Evolutionary conservation across 306 rosid species (phyloP), one percentile per base, ranked within the genome.

Genomic region (Ochetophila trinervis): DNA sequence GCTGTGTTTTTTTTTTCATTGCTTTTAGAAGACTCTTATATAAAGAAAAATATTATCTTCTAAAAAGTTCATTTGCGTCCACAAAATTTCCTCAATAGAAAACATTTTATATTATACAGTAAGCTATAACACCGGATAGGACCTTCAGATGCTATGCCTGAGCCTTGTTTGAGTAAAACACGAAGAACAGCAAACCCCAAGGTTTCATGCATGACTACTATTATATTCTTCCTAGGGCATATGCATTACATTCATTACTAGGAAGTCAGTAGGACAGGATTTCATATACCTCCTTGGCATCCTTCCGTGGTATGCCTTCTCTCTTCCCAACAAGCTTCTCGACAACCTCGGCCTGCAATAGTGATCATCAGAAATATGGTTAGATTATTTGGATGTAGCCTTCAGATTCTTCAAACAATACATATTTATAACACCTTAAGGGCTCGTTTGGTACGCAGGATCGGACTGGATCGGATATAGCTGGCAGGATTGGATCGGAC

Each of bases 291-390:
- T 93, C 97, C 72, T 93, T 93, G n/a, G 98, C 98, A 67, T 93
- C 98, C 70, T 93, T 93, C 71, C 88, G 77, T 17, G 98, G 98
- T 67, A 93, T 93, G 78, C 98, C 98, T 84, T 93, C 97, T 78
- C 97, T 86, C 42, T 87, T 73, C 64, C 85, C 88, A 51, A 93
- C 97, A 68, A 93, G 98, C 77, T 86, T 93, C 85, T 93, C 99
- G 4, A 93, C 99, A 70, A 93, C 99, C 69, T 93, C 97, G 56
- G 90, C 84, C 97, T 93, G 78, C 77, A 79, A 76, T n/a, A 71
- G 58, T 71, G 74, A 50, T 71, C 63, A 59, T 60, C 62, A 24
- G 52, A 67, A 6, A 63, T 76, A 50, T 66, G 45, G 45, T 55
- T 44, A 50, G 21, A 54, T 55, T 8, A 37, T 64, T 71, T 50